Base-by-base conservation (phyloP, 306 rosid species). In the Lathyrus sativus region DNA sequence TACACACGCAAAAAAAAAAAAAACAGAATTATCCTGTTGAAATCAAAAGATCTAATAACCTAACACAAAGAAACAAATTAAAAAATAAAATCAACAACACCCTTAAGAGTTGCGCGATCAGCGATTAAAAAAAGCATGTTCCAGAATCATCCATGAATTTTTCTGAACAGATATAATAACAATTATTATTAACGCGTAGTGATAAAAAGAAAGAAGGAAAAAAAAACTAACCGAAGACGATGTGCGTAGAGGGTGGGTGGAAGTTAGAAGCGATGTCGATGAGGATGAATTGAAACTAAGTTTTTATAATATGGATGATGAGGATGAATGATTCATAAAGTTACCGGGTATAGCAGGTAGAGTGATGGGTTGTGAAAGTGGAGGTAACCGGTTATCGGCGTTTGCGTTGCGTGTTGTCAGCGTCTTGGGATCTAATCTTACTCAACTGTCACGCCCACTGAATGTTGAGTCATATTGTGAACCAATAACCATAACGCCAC, bases 341-440 rank as follows among this genome's bases (percentile, higher is more conserved):
- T 63, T 61, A 85, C 96, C 84, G 90, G 90, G 41, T 76, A 61
- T 80, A 67, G 71, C 65, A 7, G 86, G 91, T 88, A 17, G 39
- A 14, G 62, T 11, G n/a, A 45, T 13, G 54, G 0, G 57, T 14
- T 41, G 2, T 60, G 33, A 74, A 37, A 24, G 65, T 12, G 43
- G 67, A n/a, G 10, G 41, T 63, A 44, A 79, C 83, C 67, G 57
- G 82, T 18, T 68, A 59, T 29, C 3, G 55, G 5, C 43, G 31
- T 39, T 83, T 0, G 10, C 2, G n/a, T 49, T 85, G 91, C 89
- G 85, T 88, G 86, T 38, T 7, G 14, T 51, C 2, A 28, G 81
- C 53, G 78, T 64, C 53, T 54, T 76, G 50, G 66, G 69, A 83
- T 76, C 71, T 43, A 66, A 83, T 76, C 68, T 43, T 51, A 26